A percentile compares a stretch with the other conserved stretches of the same genome.
Conservation (phyloP, 1,284 basidiomycete species). For the Ceratobasidium papillatum region DNA sequence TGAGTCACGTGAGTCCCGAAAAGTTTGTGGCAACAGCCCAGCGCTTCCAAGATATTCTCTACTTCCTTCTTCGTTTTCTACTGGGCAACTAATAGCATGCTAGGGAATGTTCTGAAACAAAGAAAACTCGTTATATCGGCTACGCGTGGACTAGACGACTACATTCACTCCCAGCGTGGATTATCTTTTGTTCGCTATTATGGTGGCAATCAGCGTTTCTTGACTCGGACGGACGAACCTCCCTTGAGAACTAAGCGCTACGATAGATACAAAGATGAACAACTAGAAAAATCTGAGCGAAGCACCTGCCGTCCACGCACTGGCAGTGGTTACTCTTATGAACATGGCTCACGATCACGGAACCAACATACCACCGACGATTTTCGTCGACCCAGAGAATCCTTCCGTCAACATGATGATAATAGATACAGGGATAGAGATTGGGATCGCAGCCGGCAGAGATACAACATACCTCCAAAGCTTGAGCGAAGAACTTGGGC, state of each 20-base stretch:
- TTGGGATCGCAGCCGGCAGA: no score
- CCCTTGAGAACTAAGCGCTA: neutral
- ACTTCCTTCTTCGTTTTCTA: neutral
- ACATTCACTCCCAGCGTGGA: neutral
- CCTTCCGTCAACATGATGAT: neutral
- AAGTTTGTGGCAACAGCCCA: neutral
- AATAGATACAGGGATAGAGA: neutral
- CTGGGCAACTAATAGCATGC: neutral
- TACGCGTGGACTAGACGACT: neutral
- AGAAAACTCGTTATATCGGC: neutral
- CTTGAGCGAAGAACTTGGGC: neutral
- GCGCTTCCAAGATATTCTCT: neutral
- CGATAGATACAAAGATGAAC: neutral
- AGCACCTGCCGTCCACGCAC: neutral
- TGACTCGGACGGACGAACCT: neutral
- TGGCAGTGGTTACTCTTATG: neutral
- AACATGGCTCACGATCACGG: neutral
- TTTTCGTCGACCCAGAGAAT: no score
- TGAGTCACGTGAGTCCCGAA: neutral
- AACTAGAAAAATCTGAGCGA: neutral
- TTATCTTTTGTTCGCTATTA: neutral
- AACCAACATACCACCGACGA: neutral
- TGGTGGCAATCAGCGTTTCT: neutral
- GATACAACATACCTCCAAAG: neutral
- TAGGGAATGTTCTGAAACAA: neutral